phyloP scores from a whole-genome alignment of 139 green algal species.

The Chlorella sp. region DNA sequence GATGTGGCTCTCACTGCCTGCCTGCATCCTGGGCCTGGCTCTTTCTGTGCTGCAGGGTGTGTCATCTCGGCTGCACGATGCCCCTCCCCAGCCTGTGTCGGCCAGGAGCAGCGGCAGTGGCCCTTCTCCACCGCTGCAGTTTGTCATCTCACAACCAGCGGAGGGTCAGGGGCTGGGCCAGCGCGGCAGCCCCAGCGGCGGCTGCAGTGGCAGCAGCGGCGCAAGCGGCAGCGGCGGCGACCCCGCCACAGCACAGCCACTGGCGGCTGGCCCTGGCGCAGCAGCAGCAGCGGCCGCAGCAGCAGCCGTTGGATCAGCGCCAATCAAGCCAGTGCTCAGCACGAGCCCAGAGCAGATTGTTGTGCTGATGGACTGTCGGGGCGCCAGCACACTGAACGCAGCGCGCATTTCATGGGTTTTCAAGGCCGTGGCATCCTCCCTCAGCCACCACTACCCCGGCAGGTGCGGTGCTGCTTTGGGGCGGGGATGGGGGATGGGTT shows the following conservation, averaged over 20 bases:
- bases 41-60: neutral
- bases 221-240: neutral
- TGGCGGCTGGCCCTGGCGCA: too few species aligned
- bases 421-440: slow-evolving; percentile 39
- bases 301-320: neutral
- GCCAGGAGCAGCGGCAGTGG: neutral
- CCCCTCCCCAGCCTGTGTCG: neutral
- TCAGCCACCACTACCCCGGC: slow-evolving; percentile 59
- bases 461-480: slow-evolving; percentile 22
- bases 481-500: too few species aligned
- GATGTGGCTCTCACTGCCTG: too few species aligned
- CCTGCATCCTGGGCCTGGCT: too few species aligned
- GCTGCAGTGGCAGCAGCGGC: neutral
- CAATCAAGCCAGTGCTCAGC: neutral
- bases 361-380: slow-evolving; percentile 42
- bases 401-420: slow-evolving; percentile 37
- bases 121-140: neutral
- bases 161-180: too few species aligned
- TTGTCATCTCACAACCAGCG: too few species aligned
- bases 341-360: slow-evolving; percentile 4
- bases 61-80: neutral
- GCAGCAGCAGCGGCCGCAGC: neutral
- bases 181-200: neutral
- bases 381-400: slow-evolving; percentile 23
- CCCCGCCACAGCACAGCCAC: neutral